Evolutionary conservation across 371 early-diverging fungal genomes (phyloP).

Genomic region (Circinella minor): DNA sequence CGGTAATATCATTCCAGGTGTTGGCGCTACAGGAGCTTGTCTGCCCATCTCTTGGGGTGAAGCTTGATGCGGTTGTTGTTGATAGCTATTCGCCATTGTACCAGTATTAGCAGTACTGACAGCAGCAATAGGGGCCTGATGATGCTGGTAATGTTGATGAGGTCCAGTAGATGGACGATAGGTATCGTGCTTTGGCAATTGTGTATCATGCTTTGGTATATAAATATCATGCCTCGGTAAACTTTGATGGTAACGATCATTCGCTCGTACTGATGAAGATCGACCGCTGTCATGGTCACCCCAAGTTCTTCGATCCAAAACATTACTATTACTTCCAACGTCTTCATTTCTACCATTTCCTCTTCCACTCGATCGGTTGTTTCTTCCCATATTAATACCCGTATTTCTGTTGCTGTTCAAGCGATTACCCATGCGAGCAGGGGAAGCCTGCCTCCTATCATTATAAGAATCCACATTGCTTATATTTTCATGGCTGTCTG

Average conservation of each 20-base stretch:
- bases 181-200: neutral
- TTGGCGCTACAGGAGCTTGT: neutral
- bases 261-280: neutral
- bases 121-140: neutral
- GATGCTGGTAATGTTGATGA: constrained; percentile 2
- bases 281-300: neutral
- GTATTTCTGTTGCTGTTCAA: too few relatives aligned
- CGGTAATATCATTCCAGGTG: neutral
- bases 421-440: neutral
- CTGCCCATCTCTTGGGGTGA: too few relatives aligned
- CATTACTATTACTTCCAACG: neutral
- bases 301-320: neutral
- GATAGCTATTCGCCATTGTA: neutral
- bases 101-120: too few relatives aligned
- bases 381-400: neutral
- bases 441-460: neutral
- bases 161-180: neutral
- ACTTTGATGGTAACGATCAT: neutral
- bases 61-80: neutral
- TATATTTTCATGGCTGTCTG: neutral
- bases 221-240: too few relatives aligned
- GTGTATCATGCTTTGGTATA: neutral
- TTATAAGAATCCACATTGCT: neutral
- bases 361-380: neutral
- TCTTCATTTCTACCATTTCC: neutral